Evolutionary conservation across 345 rosid species (phyloP), one percentile per base, ranked within the genome.

Genomic region (Chamaenerion angustifolium): DNA sequence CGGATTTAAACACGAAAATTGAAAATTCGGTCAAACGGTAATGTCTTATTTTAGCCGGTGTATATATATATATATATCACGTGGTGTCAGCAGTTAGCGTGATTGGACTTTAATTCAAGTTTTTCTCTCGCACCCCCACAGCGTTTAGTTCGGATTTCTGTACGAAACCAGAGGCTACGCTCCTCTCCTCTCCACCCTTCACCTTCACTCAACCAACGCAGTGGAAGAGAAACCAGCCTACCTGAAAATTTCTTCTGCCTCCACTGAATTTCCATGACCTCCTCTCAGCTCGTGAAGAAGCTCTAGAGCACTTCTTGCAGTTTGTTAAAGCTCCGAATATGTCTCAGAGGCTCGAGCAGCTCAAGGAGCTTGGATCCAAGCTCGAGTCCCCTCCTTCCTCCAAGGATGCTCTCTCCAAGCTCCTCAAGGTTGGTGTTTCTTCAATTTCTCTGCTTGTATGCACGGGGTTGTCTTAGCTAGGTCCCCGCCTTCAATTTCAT

Each of bases 281-380:
- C 40, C 47, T 40, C 45, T 12, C 19, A 37, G 56, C 58, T 63
- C 41, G 21, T 47, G 50, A 37, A 17, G 52, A 56, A 56, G 17
- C 60, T 46, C 60, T 56, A 47, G 54, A 25, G 43, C 19, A 19
- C 37, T 19, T 25, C 44, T 35, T 18, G 23, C 17, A 11, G 51
- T 47, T 37, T 11, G 35, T 46, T 18, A 0, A 35, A 4, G 35
- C 40, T 59, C 21, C 15, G 12, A 63, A 12, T 57, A 90, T 85
- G 98, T 79, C 76, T 6, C 73, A 64, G 45, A 80, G 77, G 78
- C 72, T 74, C n/a, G 76, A 76, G 61, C 74, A 71, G 74, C 72
- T 92, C 42, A 72, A 59, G 72, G 95, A 82, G 69, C 56, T 87
- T 57, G 98, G 98, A 84, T 83, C 95, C 59, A 84, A 76, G 81